These are phyloP conservation scores for Penicillium soppii DNA, from an alignment of 495 filamentous ascomycete genomes.

Conservation along the genomic window DNA sequence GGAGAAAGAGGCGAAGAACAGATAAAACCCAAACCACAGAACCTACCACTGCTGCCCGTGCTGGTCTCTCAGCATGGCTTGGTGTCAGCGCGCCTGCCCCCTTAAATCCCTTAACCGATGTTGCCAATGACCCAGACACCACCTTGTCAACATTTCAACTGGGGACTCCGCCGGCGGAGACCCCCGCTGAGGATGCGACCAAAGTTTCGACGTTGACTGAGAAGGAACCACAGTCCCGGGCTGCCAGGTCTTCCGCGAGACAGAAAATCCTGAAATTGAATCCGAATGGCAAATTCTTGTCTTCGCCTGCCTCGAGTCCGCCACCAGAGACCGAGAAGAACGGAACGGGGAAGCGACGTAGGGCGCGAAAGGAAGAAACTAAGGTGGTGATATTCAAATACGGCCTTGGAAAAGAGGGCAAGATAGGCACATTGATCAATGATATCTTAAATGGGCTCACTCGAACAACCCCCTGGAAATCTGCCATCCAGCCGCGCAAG, in stretches of 20 bases:
- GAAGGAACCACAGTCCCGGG: not conserved
- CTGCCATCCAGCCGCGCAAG: constrained; percentile 8
- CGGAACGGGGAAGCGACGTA: constrained; percentile 22
- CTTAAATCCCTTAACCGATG: not conserved
- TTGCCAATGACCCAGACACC: not conserved
- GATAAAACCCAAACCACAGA: constrained; percentile 30
- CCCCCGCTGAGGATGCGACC: not conserved
- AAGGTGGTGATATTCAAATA: constrained; percentile 51
- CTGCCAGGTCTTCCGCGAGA: constrained; percentile 7
- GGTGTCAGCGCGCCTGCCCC: constrained; percentile 2
- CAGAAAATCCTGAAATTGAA: constrained; percentile 55
- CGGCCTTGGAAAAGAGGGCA: constrained; percentile 16
- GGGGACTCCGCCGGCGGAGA: not conserved
- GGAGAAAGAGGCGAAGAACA: constrained; percentile 53
- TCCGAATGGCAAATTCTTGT: constrained; percentile 55
- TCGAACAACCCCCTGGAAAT: not conserved
- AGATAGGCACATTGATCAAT: constrained; percentile 49
- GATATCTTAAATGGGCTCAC: constrained; percentile 43
- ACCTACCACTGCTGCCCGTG: constrained; percentile 1
- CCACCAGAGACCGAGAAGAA: constrained; percentile 23
- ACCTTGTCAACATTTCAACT: not conserved
- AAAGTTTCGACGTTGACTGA: not conserved
- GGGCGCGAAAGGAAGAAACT: constrained; percentile 14
- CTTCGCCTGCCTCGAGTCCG: constrained; percentile 47
- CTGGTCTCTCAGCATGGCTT: constrained; percentile 23